Evolutionary conservation across 1,284 basidiomycete genomes (phyloP), one percentile per base, ranked within the genome.

Genomic region (Coniferiporia sulphurascens): DNA sequence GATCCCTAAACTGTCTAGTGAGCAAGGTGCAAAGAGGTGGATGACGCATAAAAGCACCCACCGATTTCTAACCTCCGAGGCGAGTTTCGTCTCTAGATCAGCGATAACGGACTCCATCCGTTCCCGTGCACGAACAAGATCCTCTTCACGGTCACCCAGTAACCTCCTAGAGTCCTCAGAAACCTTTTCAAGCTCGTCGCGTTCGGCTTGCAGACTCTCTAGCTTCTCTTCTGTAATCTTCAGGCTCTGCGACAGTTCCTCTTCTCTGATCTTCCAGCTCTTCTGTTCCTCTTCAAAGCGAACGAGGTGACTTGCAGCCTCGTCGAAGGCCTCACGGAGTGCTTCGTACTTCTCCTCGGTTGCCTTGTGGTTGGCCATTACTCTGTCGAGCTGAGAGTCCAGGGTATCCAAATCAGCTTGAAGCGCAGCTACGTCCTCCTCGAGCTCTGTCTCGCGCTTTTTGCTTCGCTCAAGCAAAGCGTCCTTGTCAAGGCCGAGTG

Each of bases 341-440:
- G 84, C 80, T 61, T 85, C 81, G 63, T 89, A 84, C 66, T 91
- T 89, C 68, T 90, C 86, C 62, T 93, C 89, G 53, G 80, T 83
- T 66, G 91, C 87, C 69, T 86, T 87, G 69, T 91, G 86, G 58
- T 87, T 77, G 61, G 83, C 78, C 69, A 93, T 78, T 0, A 89
- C 89, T 4, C 89, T 83, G 62, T 95, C 92, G 8, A 97, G 82
- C 68, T 97, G 92, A 8, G 85, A 86, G 67, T 95, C 93, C 17
- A 97, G 78, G 4, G 85, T 80, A 58, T 95, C 92, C 50, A 98
- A 78, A 67, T 98, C 94, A 2, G 79, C 77, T 66, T 96, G 92
- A 21, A 97, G 75, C 1, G 88, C 85, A 1, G 79, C 76, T 10
- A 95, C 80, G 66, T 96, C 93, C 59, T 98, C 93, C 66, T 93